Conservation (phyloP, 2,329 filamentous ascomycete species). For the Pleurostoma richardsiae region DNA sequence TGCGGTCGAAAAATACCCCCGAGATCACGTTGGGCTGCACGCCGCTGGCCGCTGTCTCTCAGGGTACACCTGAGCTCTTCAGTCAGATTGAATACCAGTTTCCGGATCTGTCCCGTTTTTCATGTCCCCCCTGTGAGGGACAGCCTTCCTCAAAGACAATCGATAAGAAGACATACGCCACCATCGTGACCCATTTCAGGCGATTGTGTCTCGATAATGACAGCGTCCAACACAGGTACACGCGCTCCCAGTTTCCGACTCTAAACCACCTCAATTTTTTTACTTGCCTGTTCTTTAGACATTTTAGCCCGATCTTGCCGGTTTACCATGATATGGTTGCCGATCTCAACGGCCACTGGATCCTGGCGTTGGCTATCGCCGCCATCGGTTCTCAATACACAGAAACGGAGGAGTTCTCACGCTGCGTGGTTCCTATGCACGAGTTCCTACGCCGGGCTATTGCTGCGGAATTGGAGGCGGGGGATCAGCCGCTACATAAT, state of each 20-base stretch:
- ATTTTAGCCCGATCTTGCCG: constrained; percentile 24
- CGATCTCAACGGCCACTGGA: constrained; percentile 11
- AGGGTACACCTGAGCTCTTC: background rate
- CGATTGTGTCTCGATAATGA: background rate
- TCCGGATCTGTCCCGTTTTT: too few relatives aligned
- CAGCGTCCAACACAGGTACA: constrained; percentile 9
- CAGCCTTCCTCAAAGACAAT: too few relatives aligned
- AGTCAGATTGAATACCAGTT: too few relatives aligned
- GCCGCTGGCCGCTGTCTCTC: constrained; percentile 1
- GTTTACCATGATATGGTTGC: constrained; percentile 17
- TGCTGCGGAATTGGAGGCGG: background rate
- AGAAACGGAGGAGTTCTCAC: constrained; percentile 11
- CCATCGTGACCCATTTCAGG: background rate
- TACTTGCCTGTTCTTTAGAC: constrained; percentile 21
- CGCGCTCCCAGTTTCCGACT: constrained; percentile 18
- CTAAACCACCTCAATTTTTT: constrained; percentile 20
- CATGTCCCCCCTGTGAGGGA: too few relatives aligned
- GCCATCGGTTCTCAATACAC: constrained; percentile 18
- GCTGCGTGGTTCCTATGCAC: constrained; percentile 14
- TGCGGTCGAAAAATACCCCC: background rate
- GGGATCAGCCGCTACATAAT: background rate
- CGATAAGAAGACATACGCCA: background rate
- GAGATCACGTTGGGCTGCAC: background rate
- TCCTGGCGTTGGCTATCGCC: constrained; percentile 14
- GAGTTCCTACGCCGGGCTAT: constrained; percentile 14